Evolutionary conservation across 345 rosid species (phyloP).

Genomic region (Lepidium aucheri): DNA sequence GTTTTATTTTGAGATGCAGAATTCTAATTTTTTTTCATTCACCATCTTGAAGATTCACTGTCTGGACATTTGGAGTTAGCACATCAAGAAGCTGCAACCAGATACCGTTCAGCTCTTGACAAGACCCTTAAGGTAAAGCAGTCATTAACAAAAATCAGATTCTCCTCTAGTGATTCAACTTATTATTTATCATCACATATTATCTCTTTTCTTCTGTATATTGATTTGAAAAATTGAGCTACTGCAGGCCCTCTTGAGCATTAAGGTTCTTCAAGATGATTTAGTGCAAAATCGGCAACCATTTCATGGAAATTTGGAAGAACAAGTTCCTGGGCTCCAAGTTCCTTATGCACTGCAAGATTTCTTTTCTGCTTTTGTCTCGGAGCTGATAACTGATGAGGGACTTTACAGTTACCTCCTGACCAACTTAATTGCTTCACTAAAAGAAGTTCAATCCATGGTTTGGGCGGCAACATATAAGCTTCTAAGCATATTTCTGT

Average conservation of each 20-base stretch:
- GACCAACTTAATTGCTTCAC: slow-evolving; percentile 2
- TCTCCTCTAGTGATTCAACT: background rate
- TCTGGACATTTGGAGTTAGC: background rate
- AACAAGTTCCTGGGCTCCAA: background rate
- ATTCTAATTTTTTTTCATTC: background rate
- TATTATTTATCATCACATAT: background rate
- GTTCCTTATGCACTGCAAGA: background rate
- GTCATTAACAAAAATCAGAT: background rate
- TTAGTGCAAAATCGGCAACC: background rate
- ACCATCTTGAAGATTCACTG: background rate
- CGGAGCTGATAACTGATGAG: background rate
- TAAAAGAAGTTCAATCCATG: background rate
- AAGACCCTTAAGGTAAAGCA: slow-evolving; percentile 7
- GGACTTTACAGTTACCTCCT: slow-evolving; percentile 6
- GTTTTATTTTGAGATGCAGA: background rate
- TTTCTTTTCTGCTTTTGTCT: background rate
- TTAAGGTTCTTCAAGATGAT: background rate
- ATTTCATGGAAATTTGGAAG: background rate
- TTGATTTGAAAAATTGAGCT: background rate
- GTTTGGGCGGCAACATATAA: background rate
- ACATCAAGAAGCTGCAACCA: background rate
- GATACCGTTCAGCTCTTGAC: slow-evolving; percentile 3
- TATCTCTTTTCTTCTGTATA: background rate
- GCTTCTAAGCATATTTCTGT: background rate
- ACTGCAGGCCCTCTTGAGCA: slow-evolving; percentile 7